A percentile compares a stretch with the other conserved stretches of the same genome.
phyloP scores from a whole-genome alignment of 2,329 filamentous ascomycete genomes.

The Aspergillus oerlinghausenensis region DNA sequence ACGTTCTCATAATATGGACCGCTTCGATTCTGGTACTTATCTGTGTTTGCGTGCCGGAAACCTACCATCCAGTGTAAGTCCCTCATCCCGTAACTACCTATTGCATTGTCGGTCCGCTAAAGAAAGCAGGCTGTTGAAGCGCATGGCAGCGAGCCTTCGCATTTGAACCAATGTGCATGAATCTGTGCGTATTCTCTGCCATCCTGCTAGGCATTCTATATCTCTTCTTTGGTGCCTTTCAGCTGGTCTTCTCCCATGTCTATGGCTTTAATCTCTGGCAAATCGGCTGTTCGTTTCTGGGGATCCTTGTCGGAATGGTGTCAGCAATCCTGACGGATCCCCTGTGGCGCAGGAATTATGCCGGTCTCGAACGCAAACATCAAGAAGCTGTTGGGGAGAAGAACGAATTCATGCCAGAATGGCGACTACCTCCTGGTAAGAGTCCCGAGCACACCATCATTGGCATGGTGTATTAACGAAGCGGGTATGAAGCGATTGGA shows the following conservation, averaged over 20 bases:
- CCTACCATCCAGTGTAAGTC: constrained; percentile 60
- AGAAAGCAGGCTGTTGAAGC: constrained; percentile 52
- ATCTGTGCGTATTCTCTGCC: constrained; percentile 76
- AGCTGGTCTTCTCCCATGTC: constrained; percentile 68
- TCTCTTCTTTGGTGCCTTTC: constrained; percentile 86
- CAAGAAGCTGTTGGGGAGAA: constrained; percentile 28
- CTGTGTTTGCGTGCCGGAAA: constrained; percentile 74
- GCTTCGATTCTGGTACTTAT: constrained; percentile 60
- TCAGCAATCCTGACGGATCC: constrained; percentile 42
- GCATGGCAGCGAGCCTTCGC: constrained; percentile 66
- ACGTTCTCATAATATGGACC: constrained; percentile 77
- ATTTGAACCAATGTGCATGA: constrained; percentile 79
- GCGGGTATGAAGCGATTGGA: constrained; percentile 46
- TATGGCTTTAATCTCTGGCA: constrained; percentile 77
- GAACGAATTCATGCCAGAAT: constrained; percentile 72
- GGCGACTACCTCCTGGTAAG: constrained; percentile 66
- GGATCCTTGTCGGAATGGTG: constrained; percentile 45
- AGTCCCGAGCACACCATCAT: constrained; percentile 8
- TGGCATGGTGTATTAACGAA: neutral
- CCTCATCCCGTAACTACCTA: neutral
- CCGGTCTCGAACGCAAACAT: constrained; percentile 36
- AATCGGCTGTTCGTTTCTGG: constrained; percentile 70
- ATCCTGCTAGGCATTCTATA: constrained; percentile 85
- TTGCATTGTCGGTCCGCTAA: too few species aligned
- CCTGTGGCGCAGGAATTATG: constrained; percentile 44